These are phyloP conservation scores for Paratrypanosoma confusum DNA, from an alignment of 208 protist species.

Conservation along the genomic window DNA sequence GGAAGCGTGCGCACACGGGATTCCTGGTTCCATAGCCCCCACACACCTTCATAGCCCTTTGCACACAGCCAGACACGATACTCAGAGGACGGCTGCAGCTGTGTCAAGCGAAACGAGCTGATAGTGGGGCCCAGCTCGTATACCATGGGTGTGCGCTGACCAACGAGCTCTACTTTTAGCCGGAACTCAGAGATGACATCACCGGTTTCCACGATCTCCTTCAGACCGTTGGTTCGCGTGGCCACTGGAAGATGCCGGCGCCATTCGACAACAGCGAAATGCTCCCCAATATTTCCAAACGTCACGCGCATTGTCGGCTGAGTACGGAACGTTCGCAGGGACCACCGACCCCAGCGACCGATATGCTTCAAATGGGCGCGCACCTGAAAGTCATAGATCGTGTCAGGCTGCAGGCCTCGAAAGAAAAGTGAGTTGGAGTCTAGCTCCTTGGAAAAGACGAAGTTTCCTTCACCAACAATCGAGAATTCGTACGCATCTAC, in stretches of 20 bases:
- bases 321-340: constrained; percentile 67
- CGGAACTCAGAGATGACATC: constrained; percentile 82
- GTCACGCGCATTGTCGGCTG: constrained; percentile 68
- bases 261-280: constrained; percentile 88
- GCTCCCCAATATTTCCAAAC: constrained; percentile 86
- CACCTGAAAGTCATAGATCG: constrained; percentile 75
- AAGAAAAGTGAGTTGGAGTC: constrained; percentile 74
- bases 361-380: constrained; percentile 61
- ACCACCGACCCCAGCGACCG: constrained; percentile 82
- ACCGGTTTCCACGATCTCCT: constrained; percentile 40
- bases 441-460: constrained; percentile 64
- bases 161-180: constrained; percentile 75
- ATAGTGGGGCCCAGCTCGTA: constrained; percentile 77
- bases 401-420: constrained; percentile 74
- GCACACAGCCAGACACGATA: constrained; percentile 85
- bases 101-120: constrained; percentile 68
- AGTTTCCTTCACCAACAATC: constrained; percentile 63
- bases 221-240: constrained; percentile 11
- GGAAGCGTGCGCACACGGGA: constrained; percentile 82
- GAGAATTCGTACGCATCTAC: constrained; percentile 71
- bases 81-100: constrained; percentile 74
- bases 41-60: constrained; percentile 77
- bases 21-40: constrained; percentile 87
- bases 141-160: constrained; percentile 16
- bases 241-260: constrained; percentile 62